Conservation (phyloP, 148 eudicot genomes). For the Spergularia bocconei region DNA sequence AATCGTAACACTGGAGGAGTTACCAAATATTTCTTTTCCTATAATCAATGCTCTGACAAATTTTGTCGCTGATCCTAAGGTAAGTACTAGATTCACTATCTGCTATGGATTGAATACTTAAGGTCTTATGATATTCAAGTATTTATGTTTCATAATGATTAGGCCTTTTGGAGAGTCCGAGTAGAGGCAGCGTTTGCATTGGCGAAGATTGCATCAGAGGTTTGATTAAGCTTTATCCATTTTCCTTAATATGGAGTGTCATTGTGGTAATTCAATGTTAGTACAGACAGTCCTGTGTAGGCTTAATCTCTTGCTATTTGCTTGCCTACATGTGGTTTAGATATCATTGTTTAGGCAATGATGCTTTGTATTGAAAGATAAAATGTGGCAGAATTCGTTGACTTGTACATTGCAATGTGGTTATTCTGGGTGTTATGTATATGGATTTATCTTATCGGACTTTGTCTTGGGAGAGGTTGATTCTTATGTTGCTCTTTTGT, state of each 20-base stretch:
- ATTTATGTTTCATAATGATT: conserved; percentile 15
- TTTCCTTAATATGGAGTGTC: not conserved
- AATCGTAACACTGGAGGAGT: conserved; percentile 59
- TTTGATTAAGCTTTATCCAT: conserved; percentile 27
- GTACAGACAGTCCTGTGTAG: not conserved
- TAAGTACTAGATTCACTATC: conserved; percentile 18
- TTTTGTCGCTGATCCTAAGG: conserved; percentile 79
- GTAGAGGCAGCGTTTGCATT: conserved; percentile 92
- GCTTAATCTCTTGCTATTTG: not conserved
- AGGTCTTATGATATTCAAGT: not conserved
- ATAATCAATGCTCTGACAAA: conserved; percentile 68
- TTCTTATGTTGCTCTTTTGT: not conserved
- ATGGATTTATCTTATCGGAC: not conserved
- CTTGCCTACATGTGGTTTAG: not conserved
- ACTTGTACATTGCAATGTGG: not conserved
- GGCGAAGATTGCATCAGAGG: conserved; percentile 86
- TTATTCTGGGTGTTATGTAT: not conserved
- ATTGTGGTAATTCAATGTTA: not conserved
- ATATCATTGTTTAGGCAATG: not conserved
- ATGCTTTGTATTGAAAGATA: not conserved
- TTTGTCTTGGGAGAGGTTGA: not conserved
- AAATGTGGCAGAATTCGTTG: not conserved
- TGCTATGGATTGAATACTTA: not conserved
- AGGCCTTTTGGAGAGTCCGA: conserved; percentile 97
- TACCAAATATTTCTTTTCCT: conserved; percentile 69